Evolutionary conservation across 345 rosid genomes (phyloP).

Genomic region (Sonneratia alba): DNA sequence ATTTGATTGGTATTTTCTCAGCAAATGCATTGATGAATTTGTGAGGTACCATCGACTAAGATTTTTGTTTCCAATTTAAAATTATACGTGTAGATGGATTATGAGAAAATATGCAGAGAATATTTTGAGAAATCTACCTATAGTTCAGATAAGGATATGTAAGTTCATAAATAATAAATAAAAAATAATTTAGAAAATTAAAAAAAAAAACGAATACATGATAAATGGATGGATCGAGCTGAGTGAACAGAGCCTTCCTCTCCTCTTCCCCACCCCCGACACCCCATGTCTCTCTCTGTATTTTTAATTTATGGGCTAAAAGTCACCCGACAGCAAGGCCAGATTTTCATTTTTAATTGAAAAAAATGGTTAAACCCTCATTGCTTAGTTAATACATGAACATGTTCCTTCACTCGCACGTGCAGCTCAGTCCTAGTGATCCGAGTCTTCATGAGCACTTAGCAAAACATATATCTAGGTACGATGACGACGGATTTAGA

Average conservation of each 20-base stretch:
- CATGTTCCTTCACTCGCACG: slow-evolving; percentile 27
- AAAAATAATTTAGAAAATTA: too few species aligned
- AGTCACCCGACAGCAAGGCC: slow-evolving; percentile 20
- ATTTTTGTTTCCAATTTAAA: too few species aligned
- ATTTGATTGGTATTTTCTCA: too few species aligned
- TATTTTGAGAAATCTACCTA: too few species aligned
- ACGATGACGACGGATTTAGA: not conserved
- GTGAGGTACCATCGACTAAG: too few species aligned
- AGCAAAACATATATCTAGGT: slow-evolving; percentile 10
- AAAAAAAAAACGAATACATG: too few species aligned
- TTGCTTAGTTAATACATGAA: not conserved
- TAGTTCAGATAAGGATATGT: too few species aligned
- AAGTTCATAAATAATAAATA: too few species aligned
- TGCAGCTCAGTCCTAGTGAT: slow-evolving; percentile 19
- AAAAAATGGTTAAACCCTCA: not conserved
- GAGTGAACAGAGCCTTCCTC: slow-evolving; percentile 6
- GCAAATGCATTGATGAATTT: too few species aligned
- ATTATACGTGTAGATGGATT: too few species aligned
- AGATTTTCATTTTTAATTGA: slow-evolving; percentile 21
- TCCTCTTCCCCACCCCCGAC: too few species aligned
- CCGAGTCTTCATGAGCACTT: not conserved
- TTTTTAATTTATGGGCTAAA: not conserved
- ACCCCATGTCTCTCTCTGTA: not conserved
- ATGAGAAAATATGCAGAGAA: too few species aligned
- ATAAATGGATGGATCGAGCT: not conserved